A percentile compares a stretch with the other conserved stretches of the same genome.
Conservation (phyloP, 805 yeast species). For the Vanderwaltozyma tropicalis region DNA sequence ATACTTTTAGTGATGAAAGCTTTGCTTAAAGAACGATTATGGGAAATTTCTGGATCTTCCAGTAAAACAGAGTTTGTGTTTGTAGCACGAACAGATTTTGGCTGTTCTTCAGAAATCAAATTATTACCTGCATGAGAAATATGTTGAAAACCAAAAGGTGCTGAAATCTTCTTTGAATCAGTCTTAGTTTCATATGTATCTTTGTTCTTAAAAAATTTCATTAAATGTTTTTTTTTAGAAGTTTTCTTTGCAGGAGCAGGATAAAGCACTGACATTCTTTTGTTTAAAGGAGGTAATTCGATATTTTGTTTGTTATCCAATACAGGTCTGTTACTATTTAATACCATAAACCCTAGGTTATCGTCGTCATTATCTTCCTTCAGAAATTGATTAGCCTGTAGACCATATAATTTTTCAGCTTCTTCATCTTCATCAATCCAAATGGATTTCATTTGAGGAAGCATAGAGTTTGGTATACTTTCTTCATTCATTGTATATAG, state of each 20-base stretch:
- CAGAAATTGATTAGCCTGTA: conserved; percentile 21
- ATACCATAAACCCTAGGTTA: conserved; percentile 20
- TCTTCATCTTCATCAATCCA: conserved; percentile 34
- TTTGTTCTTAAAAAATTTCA: conserved; percentile 14
- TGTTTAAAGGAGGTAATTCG: conserved; percentile 25
- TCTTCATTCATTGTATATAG: background rate
- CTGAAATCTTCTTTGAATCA: conserved; percentile 20
- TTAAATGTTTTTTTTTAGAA: conserved; percentile 15
- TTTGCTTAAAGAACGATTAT: conserved; percentile 5
- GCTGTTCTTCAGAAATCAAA: background rate
- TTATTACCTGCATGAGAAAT: conserved; percentile 29
- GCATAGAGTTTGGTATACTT: background rate
- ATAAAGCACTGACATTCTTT: background rate
- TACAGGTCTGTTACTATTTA: conserved; percentile 28
- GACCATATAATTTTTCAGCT: conserved; percentile 27
- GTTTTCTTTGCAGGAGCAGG: background rate
- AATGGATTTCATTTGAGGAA: conserved; percentile 30
- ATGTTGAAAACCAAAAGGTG: conserved; percentile 32
- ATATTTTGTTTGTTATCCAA: conserved; percentile 22
- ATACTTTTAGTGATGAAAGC: conserved; percentile 10
- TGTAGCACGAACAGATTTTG: background rate
- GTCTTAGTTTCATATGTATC: conserved; percentile 10
- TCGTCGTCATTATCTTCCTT: conserved; percentile 15
- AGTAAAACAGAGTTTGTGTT: background rate
- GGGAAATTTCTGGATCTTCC: background rate